Conservation (phyloP, 2,329 filamentous ascomycete genomes). For the Elsinoe fawcettii region DNA sequence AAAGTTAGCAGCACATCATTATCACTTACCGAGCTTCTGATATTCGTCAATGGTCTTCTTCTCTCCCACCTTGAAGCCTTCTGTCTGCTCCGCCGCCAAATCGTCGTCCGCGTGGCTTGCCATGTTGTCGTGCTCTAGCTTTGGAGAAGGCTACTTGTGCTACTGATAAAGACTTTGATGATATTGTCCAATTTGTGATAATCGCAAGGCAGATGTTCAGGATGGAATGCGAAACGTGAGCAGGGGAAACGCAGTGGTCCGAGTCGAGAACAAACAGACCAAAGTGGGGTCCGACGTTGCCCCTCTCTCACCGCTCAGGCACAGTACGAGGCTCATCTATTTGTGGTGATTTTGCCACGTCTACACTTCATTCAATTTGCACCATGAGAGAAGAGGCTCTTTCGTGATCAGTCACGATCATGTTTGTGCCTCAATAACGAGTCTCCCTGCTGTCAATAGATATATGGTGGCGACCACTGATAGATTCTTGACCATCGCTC, state of each 20-base stretch:
- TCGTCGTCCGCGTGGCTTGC: slow-evolving; percentile 53
- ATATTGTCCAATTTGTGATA: neutral
- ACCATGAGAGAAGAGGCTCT: too few species aligned
- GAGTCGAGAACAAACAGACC: slow-evolving; percentile 4
- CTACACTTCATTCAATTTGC: neutral
- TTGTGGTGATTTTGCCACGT: neutral
- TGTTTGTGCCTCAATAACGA: too few species aligned
- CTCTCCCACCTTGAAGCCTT: slow-evolving; percentile 97
- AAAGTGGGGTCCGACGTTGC: slow-evolving; percentile 11
- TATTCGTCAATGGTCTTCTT: slow-evolving; percentile 98
- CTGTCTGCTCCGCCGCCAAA: slow-evolving; percentile 75
- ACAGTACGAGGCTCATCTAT: neutral
- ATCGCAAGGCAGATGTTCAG: neutral
- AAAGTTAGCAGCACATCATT: neutral
- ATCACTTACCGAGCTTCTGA: slow-evolving; percentile 62
- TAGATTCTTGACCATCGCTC: too few species aligned
- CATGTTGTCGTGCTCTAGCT: slow-evolving; percentile 23
- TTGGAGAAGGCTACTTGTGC: neutral
- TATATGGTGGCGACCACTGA: too few species aligned
- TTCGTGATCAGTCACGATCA: too few species aligned
- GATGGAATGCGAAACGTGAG: slow-evolving; percentile 2
- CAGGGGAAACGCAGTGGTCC: slow-evolving; percentile 1
- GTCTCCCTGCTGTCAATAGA: too few species aligned
- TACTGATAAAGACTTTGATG: neutral
- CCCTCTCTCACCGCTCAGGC: slow-evolving; percentile 12